phyloP scores from a whole-genome alignment of 2,329 filamentous ascomycete species.

The Fusarium torulosum region DNA sequence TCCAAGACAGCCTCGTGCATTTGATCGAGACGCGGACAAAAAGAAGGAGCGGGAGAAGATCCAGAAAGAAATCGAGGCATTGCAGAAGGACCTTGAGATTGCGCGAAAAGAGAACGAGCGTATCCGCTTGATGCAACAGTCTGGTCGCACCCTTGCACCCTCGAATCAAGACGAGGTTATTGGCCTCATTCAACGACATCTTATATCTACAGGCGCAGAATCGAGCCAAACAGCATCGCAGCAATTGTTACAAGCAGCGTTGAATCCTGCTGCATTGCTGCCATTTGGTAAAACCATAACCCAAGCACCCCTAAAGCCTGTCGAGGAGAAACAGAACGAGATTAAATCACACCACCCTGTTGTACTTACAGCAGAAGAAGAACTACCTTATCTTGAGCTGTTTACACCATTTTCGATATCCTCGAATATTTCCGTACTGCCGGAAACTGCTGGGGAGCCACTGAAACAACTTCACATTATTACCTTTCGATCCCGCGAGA shows the following conservation, averaged over 20 bases:
- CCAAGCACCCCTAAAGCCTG: constrained; percentile 41
- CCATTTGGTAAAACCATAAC: constrained; percentile 60
- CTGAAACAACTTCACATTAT: constrained; percentile 69
- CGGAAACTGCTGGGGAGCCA: constrained; percentile 51
- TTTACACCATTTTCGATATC: constrained; percentile 77
- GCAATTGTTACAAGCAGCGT: constrained; percentile 61
- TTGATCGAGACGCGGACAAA: constrained; percentile 62
- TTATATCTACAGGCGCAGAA: constrained; percentile 53
- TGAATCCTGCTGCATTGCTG: constrained; percentile 65
- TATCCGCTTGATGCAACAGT: constrained; percentile 58
- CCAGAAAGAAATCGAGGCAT: constrained; percentile 64
- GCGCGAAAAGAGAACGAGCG: constrained; percentile 70
- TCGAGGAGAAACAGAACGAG: constrained; percentile 55
- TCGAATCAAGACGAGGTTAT: constrained; percentile 56
- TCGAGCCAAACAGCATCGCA: constrained; percentile 51
- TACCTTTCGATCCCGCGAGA: constrained; percentile 58
- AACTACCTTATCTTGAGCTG: constrained; percentile 76
- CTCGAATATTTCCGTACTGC: constrained; percentile 64
- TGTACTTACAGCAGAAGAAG: constrained; percentile 71
- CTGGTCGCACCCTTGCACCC: constrained; percentile 54
- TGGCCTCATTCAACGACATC: constrained; percentile 56
- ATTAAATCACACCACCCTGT: constrained; percentile 73
- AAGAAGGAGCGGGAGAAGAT: constrained; percentile 66
- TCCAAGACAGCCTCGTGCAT: constrained; percentile 18
- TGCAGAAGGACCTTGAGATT: constrained; percentile 70